A percentile compares a stretch with the other conserved stretches of the same genome.
phyloP scores from a whole-genome alignment of 1,284 basidiomycete species.

The Heterobasidion irregulare region DNA sequence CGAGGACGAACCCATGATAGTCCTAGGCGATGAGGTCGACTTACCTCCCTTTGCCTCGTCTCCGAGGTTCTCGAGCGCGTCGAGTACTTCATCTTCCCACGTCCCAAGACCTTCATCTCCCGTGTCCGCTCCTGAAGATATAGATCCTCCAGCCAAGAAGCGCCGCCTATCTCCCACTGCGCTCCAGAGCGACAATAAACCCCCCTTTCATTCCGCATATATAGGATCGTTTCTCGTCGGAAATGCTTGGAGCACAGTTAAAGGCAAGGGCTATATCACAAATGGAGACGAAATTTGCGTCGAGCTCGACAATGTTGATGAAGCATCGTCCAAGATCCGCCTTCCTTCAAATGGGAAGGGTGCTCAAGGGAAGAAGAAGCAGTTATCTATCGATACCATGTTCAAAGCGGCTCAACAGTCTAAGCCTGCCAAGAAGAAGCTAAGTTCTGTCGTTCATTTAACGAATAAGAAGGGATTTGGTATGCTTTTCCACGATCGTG shows the following conservation, averaged over 20 bases:
- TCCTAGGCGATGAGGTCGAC: constrained; percentile 8
- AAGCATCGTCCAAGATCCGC: constrained; percentile 6
- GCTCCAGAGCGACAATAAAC: not conserved
- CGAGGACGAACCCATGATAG: constrained; percentile 8
- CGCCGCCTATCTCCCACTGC: constrained; percentile 29
- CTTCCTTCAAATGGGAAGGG: constrained; percentile 23
- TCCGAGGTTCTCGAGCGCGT: constrained; percentile 34
- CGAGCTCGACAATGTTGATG: constrained; percentile 41
- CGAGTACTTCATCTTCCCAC: constrained; percentile 24
- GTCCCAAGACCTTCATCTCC: constrained; percentile 21
- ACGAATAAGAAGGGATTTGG: constrained; percentile 60
- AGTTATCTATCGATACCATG: constrained; percentile 58
- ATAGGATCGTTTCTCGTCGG: constrained; percentile 64
- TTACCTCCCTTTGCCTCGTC: constrained; percentile 1
- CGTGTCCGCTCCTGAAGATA: constrained; percentile 5
- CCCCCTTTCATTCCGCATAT: constrained; percentile 28
- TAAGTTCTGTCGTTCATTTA: constrained; percentile 60
- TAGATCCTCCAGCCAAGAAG: constrained; percentile 32
- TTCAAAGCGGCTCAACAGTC: constrained; percentile 41
- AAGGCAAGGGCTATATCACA: constrained; percentile 61
- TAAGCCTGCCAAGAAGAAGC: constrained; percentile 44
- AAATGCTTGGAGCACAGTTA: constrained; percentile 78
- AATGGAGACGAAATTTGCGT: constrained; percentile 52
- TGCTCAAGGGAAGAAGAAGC: constrained; percentile 42
- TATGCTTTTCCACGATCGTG: constrained; percentile 19